These are phyloP conservation scores for Phytopythium montanum DNA, from an alignment of 352 stramenopile species.

Conservation along the genomic window DNA sequence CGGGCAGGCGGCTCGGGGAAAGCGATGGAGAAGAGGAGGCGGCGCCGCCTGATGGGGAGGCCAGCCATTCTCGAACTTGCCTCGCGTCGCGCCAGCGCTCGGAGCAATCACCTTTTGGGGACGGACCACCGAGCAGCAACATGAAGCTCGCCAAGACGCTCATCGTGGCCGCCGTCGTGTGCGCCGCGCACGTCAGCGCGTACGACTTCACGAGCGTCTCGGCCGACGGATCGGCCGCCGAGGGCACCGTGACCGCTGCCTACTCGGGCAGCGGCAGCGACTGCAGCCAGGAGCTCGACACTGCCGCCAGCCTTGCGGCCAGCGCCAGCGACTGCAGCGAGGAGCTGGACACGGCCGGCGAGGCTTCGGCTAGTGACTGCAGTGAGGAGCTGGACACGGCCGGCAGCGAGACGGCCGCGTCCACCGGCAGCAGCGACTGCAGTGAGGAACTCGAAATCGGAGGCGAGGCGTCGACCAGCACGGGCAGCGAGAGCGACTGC, in stretches of 20 bases:
- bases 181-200: conserved; percentile 45
- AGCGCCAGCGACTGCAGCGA: conserved; percentile 25
- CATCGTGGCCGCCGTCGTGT: conserved; percentile 52
- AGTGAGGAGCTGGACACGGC: conserved; percentile 20
- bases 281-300: conserved; percentile 12
- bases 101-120: background rate
- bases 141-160: conserved; percentile 45
- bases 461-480: background rate
- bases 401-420: conserved; percentile 5
- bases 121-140: background rate
- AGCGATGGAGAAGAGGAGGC: background rate
- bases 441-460: conserved; percentile 23
- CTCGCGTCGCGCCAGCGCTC: background rate
- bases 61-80: conserved; percentile 2
- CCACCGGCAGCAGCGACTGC: conserved; percentile 11
- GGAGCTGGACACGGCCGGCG: conserved; percentile 19
- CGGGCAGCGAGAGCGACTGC: conserved; percentile 11
- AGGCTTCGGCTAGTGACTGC: conserved; percentile 2
- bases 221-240: conserved; percentile 11
- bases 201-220: conserved; percentile 38
- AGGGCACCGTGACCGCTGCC: conserved; percentile 17
- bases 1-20: background rate
- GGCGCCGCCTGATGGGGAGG: background rate
- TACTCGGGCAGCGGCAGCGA: conserved; percentile 9
- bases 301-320: conserved; percentile 9